Base-by-base conservation (phyloP, 306 rosid genomes). In the Acacia crassicarpa region DNA sequence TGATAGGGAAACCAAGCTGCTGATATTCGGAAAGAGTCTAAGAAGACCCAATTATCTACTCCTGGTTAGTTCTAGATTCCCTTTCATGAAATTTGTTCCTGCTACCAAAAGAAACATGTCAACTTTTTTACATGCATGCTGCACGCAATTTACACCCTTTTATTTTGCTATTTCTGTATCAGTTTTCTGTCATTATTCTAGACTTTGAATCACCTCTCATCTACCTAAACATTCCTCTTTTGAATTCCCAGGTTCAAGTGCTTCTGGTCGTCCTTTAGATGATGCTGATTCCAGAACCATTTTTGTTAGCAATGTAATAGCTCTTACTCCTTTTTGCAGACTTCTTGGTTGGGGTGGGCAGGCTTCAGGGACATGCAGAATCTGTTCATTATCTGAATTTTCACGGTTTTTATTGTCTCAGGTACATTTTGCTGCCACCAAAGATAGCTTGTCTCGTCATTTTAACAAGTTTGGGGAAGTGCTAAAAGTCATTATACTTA, bases 351-450 rank as follows among this genome's bases (percentile, higher is more conserved):
- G n/a, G 77, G 75, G 81, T 78, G 48, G 72, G 72, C 3, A 33
- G 78, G 72, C 68, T 82, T 61, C 4, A 9, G 41, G 63, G 23
- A 27, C 68, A n/a, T 75, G 68, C 49, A 14, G 83, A 56, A 61
- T 84, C 65, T 87, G 63, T 78, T 80, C 72, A 45, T 82, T 65
- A 71, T 49, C 62, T 89, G 48, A 81, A 32, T 46, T 67, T 74
- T 8, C n/a, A 8, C 53, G 53, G 6, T 58, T 32, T 76, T 72
- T 45, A 40, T 79, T 83, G 45, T 76, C 48, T 54, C 89, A 94
- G 99, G 98, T 95, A 56, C 99, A 95, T 82, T 95, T 93, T 88
- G 99, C 90, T 86, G 98, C 99, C 41, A 89, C 97, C 72, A 95
- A 90, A 90, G 99, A 93, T 84, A 88, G 93, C 77, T 83, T 95